A percentile compares a stretch with the other conserved stretches of the same genome.
Conservation (phyloP, 129 eudicot genomes). For the Dittrichia graveolens region DNA sequence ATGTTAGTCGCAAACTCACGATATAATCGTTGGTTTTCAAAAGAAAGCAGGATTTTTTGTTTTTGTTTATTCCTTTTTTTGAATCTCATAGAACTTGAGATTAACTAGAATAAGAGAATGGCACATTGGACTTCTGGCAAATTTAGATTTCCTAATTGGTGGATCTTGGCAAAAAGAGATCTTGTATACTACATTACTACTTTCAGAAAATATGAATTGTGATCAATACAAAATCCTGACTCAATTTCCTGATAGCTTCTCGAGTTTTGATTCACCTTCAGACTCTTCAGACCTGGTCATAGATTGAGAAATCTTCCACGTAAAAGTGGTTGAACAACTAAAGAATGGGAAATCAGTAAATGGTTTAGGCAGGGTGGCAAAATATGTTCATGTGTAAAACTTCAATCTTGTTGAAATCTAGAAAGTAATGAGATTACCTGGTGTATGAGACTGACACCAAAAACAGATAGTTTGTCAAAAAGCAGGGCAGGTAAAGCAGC, state of each 20-base stretch:
- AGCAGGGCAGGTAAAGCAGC: slow-evolving; percentile 88
- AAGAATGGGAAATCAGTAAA: not conserved
- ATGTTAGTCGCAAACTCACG: too few relatives aligned
- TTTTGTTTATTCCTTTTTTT: not conserved
- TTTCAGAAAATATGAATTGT: not conserved
- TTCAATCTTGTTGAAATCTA: not conserved
- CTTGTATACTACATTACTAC: not conserved
- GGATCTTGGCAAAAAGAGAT: not conserved
- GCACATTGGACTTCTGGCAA: too few relatives aligned
- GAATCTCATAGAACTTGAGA: not conserved
- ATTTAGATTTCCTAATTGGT: too few relatives aligned
- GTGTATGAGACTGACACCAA: slow-evolving; percentile 21
- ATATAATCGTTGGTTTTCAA: too few relatives aligned
- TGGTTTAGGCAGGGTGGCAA: not conserved
- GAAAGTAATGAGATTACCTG: slow-evolving; percentile 26
- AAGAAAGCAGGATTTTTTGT: too few relatives aligned
- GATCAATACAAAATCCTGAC: not conserved
- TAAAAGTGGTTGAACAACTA: not conserved
- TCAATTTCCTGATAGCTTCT: too few relatives aligned
- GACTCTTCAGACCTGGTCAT: too few relatives aligned
- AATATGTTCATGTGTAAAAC: not conserved
- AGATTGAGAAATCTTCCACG: not conserved
- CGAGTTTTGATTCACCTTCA: too few relatives aligned
- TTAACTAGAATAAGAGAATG: not conserved
- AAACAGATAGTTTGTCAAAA: slow-evolving; percentile 40